Evolutionary conservation across 2,329 filamentous ascomycete species (phyloP).

Genomic region (Knoxdaviesia proteae): DNA sequence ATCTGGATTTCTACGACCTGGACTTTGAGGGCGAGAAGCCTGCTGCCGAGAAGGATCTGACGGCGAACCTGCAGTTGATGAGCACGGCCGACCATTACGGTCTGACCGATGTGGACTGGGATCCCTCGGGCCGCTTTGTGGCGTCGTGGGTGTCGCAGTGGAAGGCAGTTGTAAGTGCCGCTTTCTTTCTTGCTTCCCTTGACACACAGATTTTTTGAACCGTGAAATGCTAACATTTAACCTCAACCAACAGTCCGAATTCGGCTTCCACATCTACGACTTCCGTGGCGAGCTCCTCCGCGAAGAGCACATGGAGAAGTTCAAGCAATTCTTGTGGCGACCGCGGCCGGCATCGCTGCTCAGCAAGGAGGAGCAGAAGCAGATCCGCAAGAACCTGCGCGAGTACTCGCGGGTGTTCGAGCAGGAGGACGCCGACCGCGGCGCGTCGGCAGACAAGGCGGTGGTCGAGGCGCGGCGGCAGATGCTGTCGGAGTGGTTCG

Average conservation of each 20-base stretch:
- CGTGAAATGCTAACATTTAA: constrained; percentile 8
- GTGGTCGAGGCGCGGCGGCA: constrained; percentile 74
- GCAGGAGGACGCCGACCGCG: constrained; percentile 82
- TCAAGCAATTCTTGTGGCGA: constrained; percentile 94
- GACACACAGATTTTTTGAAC: constrained; percentile 3
- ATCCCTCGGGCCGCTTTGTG: constrained; percentile 85
- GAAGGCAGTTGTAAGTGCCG: constrained; percentile 69
- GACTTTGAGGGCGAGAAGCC: constrained; percentile 96
- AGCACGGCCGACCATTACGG: constrained; percentile 89
- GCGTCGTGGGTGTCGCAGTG: constrained; percentile 84
- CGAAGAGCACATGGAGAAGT: constrained; percentile 85
- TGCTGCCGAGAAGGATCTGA: constrained; percentile 80
- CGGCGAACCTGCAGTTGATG: constrained; percentile 89
- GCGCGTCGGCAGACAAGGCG: constrained; percentile 80
- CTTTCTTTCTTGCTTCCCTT: constrained; percentile 1
- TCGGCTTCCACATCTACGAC: constrained; percentile 95
- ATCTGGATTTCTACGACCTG: constrained; percentile 93
- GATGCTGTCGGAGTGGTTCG: constrained; percentile 71
- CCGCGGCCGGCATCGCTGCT: constrained; percentile 82
- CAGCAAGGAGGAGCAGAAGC: constrained; percentile 90
- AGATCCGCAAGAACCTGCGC: constrained; percentile 91
- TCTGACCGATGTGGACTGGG: constrained; percentile 95
- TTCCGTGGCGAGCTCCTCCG: constrained; percentile 79
- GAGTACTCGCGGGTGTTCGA: constrained; percentile 93
- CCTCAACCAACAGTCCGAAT: constrained; percentile 58